Evolutionary conservation across 2,329 filamentous ascomycete species (phyloP).

Genomic region (Curvularia spicifera): DNA sequence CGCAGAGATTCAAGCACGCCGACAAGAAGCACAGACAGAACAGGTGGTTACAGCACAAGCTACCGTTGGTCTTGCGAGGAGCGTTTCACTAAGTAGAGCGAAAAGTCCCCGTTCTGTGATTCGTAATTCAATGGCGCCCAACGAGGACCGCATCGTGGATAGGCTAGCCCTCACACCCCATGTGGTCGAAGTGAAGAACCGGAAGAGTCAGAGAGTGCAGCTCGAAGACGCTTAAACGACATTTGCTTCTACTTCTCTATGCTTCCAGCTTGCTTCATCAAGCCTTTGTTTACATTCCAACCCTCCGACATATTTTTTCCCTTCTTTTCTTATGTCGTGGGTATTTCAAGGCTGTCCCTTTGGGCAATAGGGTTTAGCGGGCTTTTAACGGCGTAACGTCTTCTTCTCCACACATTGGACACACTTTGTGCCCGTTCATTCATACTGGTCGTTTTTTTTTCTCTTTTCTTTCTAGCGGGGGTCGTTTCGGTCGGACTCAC

Average conservation of each 20-base stretch:
- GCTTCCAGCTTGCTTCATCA: not conserved
- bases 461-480: slow-evolving; percentile 6
- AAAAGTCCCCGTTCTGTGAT: slow-evolving; percentile 32
- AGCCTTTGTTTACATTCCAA: not conserved
- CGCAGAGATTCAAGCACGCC: slow-evolving; percentile 14
- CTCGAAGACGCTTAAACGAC: slow-evolving; percentile 41
- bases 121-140: slow-evolving; percentile 16
- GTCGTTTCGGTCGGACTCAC: slow-evolving; percentile 8
- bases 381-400: slow-evolving; percentile 1
- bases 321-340: slow-evolving; percentile 2
- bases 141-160: slow-evolving; percentile 35
- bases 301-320: not conserved
- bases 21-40: slow-evolving; percentile 8
- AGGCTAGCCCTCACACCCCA: slow-evolving; percentile 40
- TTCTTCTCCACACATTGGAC: slow-evolving; percentile 11
- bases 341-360: slow-evolving; percentile 3
- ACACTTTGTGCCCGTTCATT: slow-evolving; percentile 6
- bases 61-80: slow-evolving; percentile 43
- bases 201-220: slow-evolving; percentile 46
- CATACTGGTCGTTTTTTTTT: slow-evolving; percentile 4
- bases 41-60: slow-evolving; percentile 21
- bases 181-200: slow-evolving; percentile 48
- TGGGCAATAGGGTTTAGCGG: slow-evolving; percentile 4
- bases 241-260: slow-evolving; percentile 7
- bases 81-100: slow-evolving; percentile 42